Evolutionary conservation across 345 rosid genomes (phyloP), one percentile per base, ranked within the genome.

Genomic region (Syzygium grande): DNA sequence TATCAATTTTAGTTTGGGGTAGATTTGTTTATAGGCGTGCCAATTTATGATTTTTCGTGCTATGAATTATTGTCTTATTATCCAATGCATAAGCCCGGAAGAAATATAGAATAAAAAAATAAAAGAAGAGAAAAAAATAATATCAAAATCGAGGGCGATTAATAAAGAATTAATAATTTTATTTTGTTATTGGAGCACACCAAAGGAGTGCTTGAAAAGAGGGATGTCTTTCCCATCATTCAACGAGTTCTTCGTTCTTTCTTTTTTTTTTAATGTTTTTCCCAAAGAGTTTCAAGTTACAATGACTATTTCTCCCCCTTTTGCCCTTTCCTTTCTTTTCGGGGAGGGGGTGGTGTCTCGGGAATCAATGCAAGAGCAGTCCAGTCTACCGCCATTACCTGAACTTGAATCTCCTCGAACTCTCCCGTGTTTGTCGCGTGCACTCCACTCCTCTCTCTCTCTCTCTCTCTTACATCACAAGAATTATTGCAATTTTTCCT

Each of bases 401-500:
- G 27, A 73, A 73, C 30, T 63, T 27, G 56, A 52, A 63, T 38
- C 51, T 38, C 63, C 41, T 53, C 59, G 54, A 78, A 58, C 83
- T 77, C 90, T 23, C 91, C 87, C 90, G 91, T 87, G 89, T 87
- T 89, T 85, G 88, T 89, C 91, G 93, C 93, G 89, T 90, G 90
- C 56, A 52, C 77, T 86, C 85, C 63, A 90, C 89, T 89, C 89
- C 68, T 46, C 86, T 34, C 63, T 27, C n/a, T n/a, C n/a, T n/a
- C n/a, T 7, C 27, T 30, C 38, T 52, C 38, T 52, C 53, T 25
- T 5, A 22, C 34, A 11, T 78, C 65, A 85, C 78, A 53, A 8
- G 6, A 43, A 43, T 43, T 43, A 43, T 6, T 43, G 46, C 46
- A 43, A 7, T 43, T 43, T 43, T 43, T 43, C 46, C 46, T 43